These are phyloP conservation scores for Diaporthe australafricana DNA, from an alignment of 2,329 filamentous ascomycete species.

Conservation along the genomic window DNA sequence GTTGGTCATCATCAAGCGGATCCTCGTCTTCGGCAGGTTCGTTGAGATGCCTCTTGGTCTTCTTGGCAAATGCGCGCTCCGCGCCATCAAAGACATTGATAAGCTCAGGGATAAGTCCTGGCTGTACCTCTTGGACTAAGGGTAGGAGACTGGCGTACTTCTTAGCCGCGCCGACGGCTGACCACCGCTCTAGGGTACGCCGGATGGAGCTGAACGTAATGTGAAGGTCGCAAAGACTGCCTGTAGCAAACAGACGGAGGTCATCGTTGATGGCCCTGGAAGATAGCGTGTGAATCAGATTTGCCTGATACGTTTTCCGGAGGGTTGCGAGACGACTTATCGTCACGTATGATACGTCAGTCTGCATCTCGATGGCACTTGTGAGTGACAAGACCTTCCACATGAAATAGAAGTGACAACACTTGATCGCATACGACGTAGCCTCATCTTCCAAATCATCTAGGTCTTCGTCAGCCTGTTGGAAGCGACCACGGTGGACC, in stretches of 20 bases:
- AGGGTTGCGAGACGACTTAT: constrained; percentile 70
- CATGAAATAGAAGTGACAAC: constrained; percentile 90
- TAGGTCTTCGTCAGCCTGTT: constrained; percentile 75
- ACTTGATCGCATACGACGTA: constrained; percentile 79
- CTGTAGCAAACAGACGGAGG: constrained; percentile 79
- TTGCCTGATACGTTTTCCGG: constrained; percentile 68
- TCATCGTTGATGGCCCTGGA: constrained; percentile 79
- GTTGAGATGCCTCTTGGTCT: constrained; percentile 70
- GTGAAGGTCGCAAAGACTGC: constrained; percentile 84
- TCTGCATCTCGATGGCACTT: constrained; percentile 65
- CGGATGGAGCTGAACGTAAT: constrained; percentile 82
- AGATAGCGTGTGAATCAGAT: constrained; percentile 76
- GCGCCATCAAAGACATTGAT: constrained; percentile 81
- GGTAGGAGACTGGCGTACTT: constrained; percentile 67
- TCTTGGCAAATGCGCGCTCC: constrained; percentile 83
- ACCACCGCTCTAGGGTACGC: constrained; percentile 59
- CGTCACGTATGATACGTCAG: constrained; percentile 65
- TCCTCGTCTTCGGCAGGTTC: constrained; percentile 79
- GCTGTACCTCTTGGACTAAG: constrained; percentile 76
- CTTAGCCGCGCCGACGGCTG: constrained; percentile 50
- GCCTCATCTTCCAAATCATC: constrained; percentile 85
- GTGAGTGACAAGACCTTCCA: constrained; percentile 82
- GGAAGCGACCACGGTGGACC: constrained; percentile 78
- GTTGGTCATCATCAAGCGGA: constrained; percentile 73
- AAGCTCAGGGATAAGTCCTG: constrained; percentile 73